Evolutionary conservation across 2,329 filamentous ascomycete genomes (phyloP), one percentile per base, ranked within the genome.

Genomic region (Didymella pomorum): DNA sequence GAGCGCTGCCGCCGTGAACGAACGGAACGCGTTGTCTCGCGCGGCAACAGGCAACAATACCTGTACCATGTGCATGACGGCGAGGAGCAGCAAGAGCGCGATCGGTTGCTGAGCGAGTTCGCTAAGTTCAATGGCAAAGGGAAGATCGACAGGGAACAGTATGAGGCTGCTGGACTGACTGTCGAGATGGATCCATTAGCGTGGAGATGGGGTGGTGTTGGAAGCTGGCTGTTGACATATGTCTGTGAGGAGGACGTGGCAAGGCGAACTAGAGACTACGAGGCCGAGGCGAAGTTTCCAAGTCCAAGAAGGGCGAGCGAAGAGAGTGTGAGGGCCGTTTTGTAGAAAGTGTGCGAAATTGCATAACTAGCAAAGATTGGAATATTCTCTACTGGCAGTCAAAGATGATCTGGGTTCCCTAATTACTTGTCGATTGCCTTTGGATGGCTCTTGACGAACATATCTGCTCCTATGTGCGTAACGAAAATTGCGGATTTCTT

Each of bases 51-150:
- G 12, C 85, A 89, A 61, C 86, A 88, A 65, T 81, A 83, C 66
- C 77, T 89, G 1, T 88, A 88, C 52, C 86, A 89, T 61, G 73
- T 89, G 2, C 80, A 82, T 5, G 86, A 89, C 60, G 87, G 86
- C 0, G 71, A 76, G 0, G 83, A 85, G 58, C 87, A 88, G 69
- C 63, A 78, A 51, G 80, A 84, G 48, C 77, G 86, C 0, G 86
- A 88, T 66, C 39, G 47, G 3, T 58, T 71, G 46, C 60, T 77
- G 1, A 52, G 52, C 7, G 65, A 60, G 2, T 76, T 74, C 56
- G 72, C 66, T 0, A 49, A 61, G 11, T 73, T 72, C 18, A 72
- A 76, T 26, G 71, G 70, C 2, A 67, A 61, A 44, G 69, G 68
- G 6, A 69, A 63, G 39, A 56, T 68, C 11, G 56, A 60, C 1